Conservation (phyloP, 1,139 yeast genomes). For the Geotrichum macrosporum region DNA sequence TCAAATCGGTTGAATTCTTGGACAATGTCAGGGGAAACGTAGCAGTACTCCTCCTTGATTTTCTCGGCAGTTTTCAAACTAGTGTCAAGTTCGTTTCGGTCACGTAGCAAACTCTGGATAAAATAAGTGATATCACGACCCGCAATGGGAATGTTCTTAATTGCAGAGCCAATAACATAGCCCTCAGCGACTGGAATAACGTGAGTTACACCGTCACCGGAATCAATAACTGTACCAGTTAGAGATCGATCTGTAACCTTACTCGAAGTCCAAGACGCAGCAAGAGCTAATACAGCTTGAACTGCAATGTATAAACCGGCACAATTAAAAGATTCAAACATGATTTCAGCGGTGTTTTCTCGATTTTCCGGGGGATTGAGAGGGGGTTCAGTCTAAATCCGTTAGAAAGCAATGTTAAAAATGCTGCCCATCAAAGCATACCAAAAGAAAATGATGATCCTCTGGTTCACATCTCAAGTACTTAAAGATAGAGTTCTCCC, state of each 20-base stretch:
- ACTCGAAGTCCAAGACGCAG: constrained; percentile 98
- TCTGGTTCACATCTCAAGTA: constrained; percentile 97
- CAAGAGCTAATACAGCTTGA: constrained; percentile 96
- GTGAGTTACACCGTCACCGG: constrained; percentile 97
- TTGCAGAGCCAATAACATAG: constrained; percentile 94
- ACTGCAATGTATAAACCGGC: constrained; percentile 98
- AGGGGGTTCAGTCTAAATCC: constrained; percentile 94
- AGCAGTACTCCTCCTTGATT: constrained; percentile 93
- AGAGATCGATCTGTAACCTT: constrained; percentile 91
- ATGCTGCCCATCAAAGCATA: too few species aligned
- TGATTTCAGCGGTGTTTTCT: constrained; percentile 96
- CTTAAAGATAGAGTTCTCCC: constrained; percentile 97
- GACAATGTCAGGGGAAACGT: constrained; percentile 95
- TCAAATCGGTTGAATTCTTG: constrained; percentile 94
- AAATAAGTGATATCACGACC: constrained; percentile 96
- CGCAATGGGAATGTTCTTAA: constrained; percentile 95
- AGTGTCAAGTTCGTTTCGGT: constrained; percentile 93
- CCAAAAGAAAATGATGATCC: constrained; percentile 84
- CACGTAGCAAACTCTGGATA: constrained; percentile 89
- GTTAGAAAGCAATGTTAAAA: too few species aligned
- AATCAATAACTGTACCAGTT: constrained; percentile 97
- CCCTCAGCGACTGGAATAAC: constrained; percentile 99
- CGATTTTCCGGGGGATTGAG: constrained; percentile 98
- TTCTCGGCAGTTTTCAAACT: constrained; percentile 92
- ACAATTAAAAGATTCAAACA: constrained; percentile 97